A percentile compares a stretch with the other conserved stretches of the same genome.
Evolutionary conservation across 2,329 filamentous ascomycete genomes (phyloP).

Genomic region (Emydomyces testavorans): DNA sequence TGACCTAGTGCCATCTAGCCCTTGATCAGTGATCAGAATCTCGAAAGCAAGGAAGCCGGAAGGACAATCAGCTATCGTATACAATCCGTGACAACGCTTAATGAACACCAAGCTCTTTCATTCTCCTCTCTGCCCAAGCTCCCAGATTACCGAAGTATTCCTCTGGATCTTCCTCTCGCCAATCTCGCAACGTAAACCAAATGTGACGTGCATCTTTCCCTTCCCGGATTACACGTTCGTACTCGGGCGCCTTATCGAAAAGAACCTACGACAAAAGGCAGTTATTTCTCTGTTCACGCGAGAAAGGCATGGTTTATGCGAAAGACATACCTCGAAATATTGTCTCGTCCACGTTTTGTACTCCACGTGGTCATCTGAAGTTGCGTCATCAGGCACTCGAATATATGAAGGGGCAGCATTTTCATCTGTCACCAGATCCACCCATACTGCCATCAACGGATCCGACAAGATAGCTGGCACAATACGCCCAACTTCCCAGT

Average conservation of each 20-base stretch:
- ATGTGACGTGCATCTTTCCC: neutral
- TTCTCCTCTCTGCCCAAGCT: conserved; percentile 4
- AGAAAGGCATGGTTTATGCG: no score
- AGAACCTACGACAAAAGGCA: no score
- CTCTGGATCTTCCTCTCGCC: neutral
- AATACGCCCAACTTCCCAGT: neutral
- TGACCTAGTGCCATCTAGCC: no score
- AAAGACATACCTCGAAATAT: no score
- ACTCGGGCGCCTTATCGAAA: neutral
- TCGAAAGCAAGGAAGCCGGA: no score
- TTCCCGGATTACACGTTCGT: neutral
- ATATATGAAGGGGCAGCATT: neutral
- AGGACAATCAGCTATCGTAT: no score
- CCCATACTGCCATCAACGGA: neutral
- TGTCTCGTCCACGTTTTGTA: neutral
- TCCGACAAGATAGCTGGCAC: neutral
- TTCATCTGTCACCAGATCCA: neutral
- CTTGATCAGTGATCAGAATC: no score
- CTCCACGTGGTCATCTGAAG: neutral
- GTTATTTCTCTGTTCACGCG: no score
- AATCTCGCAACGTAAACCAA: neutral
- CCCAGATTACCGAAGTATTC: neutral
- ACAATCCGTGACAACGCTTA: no score
- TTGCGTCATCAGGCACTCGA: neutral
- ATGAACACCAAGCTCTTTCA: neutral